These are phyloP conservation scores for Lipomyces yamanashiensis DNA, from an alignment of 805 yeast genomes.

Conservation along the genomic window DNA sequence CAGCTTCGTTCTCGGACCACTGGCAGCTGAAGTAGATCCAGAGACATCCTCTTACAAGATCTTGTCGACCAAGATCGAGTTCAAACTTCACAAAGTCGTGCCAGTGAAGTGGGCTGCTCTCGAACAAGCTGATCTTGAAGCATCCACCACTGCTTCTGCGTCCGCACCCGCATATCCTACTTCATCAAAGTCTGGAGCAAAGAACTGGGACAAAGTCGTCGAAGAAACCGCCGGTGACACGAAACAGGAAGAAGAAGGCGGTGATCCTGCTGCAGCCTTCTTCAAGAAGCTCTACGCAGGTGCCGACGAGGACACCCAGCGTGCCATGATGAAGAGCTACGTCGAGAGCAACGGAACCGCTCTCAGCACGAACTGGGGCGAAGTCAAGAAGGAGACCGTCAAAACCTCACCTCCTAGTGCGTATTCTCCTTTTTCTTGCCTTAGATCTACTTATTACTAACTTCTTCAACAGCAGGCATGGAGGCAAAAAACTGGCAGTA, in stretches of 20 bases:
- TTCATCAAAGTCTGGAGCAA: constrained; percentile 60
- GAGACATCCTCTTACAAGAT: constrained; percentile 54
- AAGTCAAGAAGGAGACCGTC: constrained; percentile 68
- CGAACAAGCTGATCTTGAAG: constrained; percentile 45
- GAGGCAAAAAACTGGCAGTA: constrained; percentile 30
- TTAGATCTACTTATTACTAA: not conserved
- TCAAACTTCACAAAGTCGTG: constrained; percentile 57
- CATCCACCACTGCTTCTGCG: constrained; percentile 8
- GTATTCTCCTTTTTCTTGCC: not conserved
- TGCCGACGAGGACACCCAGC: constrained; percentile 82
- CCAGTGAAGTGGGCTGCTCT: constrained; percentile 59
- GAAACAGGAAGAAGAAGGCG: constrained; percentile 52
- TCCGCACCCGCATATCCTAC: constrained; percentile 54
- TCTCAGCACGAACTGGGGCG: constrained; percentile 90
- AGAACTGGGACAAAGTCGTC: constrained; percentile 70
- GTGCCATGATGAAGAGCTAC: constrained; percentile 97
- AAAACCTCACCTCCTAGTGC: constrained; percentile 67
- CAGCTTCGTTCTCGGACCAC: constrained; percentile 58
- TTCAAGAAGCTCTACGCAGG: constrained; percentile 73
- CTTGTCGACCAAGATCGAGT: constrained; percentile 75
- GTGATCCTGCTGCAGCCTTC: constrained; percentile 58
- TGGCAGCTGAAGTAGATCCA: constrained; percentile 58
- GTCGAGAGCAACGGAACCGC: constrained; percentile 94
- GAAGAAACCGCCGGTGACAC: constrained; percentile 33
- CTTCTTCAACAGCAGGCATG: constrained; percentile 28